Base-by-base conservation (phyloP, 805 yeast genomes). In the Candida adriatica region DNA sequence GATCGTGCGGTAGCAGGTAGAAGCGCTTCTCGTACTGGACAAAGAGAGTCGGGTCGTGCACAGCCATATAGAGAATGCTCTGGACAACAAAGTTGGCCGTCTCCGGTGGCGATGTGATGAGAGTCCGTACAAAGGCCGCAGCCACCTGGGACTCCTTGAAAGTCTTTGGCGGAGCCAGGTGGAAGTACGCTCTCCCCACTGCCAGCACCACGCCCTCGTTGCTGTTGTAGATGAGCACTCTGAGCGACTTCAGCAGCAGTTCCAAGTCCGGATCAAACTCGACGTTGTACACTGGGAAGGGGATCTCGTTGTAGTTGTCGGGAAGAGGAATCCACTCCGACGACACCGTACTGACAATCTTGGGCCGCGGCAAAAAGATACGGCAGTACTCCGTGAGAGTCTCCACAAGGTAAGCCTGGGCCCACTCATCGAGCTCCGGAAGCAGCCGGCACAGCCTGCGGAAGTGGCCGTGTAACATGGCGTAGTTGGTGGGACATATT, bases 381-480 rank as follows among this genome's bases (percentile, higher is more conserved):
- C 87, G 68, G 20, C 75, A 62, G 53, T 92, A 92, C 31, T 73
- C 72, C 0, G 79, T 70, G 30, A 88, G 59, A 5, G 83, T 43
- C 29, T 82, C 83, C 14, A 85, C 58, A 11, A 77, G 53, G 8
- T 62, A 49, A 0, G 68, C 54, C 47, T 82, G 87, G 7, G 85
- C 59, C 81, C 87, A 84, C 32, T 78, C 79, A 37, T 87, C 94
- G 33, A 90, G 62, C 2, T 68, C 62, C 1, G 48, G 42, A 17
- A 74, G 40, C 19, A 65, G 55, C 2, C 59, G 48, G 37, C 85
- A 75, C 30, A 69, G 68, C 14, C 75, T 66, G 18, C 82, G 68
- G 50, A 68, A 82, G 43, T 76, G 74, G 3, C 79, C 73, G 51
- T 92, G 97, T 2, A 90, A 55, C 20, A 82, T 54, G 3, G 73